A percentile compares a stretch with the other conserved stretches of the same genome.
These are phyloP conservation scores for Eutypella sp. DNA, from an alignment of 2,329 filamentous ascomycete species.

Conservation along the genomic window DNA sequence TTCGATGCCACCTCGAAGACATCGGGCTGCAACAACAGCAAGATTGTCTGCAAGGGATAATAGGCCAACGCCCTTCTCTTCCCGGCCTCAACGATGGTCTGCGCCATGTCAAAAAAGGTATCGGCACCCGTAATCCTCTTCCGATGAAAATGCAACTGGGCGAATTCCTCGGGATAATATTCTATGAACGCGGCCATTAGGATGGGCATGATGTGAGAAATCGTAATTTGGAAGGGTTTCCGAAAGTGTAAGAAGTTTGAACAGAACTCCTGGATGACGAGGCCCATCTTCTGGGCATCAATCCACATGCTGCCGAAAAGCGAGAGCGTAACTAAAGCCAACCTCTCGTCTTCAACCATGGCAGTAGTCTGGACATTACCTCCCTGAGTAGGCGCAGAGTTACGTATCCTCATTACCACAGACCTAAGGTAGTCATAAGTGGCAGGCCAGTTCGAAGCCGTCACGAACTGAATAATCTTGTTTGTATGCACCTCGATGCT, in stretches of 20 bases:
- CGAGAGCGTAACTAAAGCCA: constrained; percentile 50
- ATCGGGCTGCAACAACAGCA: constrained; percentile 61
- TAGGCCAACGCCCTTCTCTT: constrained; percentile 51
- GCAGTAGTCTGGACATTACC: constrained; percentile 31
- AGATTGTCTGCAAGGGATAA: constrained; percentile 57
- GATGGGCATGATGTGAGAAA: constrained; percentile 58
- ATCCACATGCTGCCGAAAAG: constrained; percentile 62
- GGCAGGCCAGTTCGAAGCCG: constrained; percentile 57
- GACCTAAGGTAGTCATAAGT: constrained; percentile 55
- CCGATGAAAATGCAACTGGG: constrained; percentile 55
- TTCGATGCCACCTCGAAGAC: constrained; percentile 67
- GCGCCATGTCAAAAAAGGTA: constrained; percentile 65
- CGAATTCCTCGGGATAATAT: constrained; percentile 59
- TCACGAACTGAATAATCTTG: constrained; percentile 57
- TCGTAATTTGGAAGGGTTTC: constrained; percentile 57
- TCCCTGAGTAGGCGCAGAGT: constrained; percentile 34
- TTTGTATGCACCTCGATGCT: constrained; percentile 53
- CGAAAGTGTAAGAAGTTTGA: constrained; percentile 63
- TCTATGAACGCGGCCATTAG: constrained; percentile 63
- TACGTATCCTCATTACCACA: constrained; percentile 47
- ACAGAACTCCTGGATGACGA: constrained; percentile 61
- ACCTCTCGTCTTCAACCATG: constrained; percentile 45
- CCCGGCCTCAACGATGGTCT: constrained; percentile 54
- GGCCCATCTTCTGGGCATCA: constrained; percentile 55
- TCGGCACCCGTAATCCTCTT: constrained; percentile 62